Evolutionary conservation across 257 asterid genomes (phyloP).

Genomic region (Ophiorrhiza pumila): DNA sequence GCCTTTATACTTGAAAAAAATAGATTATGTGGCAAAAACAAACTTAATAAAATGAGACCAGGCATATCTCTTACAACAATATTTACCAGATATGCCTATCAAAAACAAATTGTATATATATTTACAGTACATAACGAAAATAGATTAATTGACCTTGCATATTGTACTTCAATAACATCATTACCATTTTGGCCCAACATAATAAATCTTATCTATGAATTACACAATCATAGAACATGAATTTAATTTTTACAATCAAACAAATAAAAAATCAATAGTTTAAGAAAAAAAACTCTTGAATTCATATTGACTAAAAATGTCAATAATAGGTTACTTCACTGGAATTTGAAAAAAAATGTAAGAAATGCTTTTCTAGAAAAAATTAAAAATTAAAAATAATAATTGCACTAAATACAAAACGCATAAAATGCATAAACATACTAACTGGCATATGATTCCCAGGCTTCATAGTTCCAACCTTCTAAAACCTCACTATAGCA

Average conservation of each 20-base stretch:
- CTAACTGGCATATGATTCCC: slow-evolving; percentile 47
- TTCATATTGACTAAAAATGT: not conserved
- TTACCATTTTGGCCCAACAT: not conserved
- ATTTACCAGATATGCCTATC: not conserved
- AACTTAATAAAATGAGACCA: not conserved
- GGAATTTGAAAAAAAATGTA: not conserved
- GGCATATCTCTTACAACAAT: not conserved
- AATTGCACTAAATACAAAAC: slow-evolving; percentile 15
- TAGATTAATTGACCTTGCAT: not conserved
- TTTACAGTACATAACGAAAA: too few species aligned
- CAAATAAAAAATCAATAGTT: not conserved
- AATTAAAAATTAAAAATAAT: not conserved
- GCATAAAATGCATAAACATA: not conserved
- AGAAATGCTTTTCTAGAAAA: too few species aligned
- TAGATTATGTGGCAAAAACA: too few species aligned
- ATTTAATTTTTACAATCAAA: not conserved
- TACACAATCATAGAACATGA: not conserved
- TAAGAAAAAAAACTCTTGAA: not conserved
- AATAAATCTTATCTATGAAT: too few species aligned
- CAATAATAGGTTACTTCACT: not conserved
- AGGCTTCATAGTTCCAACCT: slow-evolving; percentile 83
- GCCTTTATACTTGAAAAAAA: too few species aligned
- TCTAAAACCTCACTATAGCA: slow-evolving; percentile 46
- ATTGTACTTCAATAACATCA: not conserved
- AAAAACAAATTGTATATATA: too few species aligned